Conservation (phyloP, 345 rosid species). For the Heritiera littoralis region DNA sequence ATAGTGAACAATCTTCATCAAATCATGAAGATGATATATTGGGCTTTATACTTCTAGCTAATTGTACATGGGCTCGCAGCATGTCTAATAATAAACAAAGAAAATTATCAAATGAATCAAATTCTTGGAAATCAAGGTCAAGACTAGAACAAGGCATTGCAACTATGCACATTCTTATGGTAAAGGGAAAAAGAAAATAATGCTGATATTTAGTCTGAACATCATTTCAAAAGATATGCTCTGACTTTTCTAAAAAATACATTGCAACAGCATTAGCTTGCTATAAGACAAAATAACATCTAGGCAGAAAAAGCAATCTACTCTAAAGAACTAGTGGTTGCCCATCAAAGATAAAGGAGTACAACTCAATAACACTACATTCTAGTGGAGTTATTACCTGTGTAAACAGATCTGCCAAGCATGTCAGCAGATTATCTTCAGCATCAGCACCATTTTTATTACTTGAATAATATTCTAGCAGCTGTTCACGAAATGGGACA, state of each 20-base stretch:
- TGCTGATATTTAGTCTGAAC: not conserved
- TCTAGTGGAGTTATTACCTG: conserved; percentile 51
- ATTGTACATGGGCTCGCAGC: not conserved
- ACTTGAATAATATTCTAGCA: conserved; percentile 81
- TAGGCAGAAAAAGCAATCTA: not conserved
- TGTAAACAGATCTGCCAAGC: conserved; percentile 88
- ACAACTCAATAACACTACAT: not conserved
- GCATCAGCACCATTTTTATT: conserved; percentile 70
- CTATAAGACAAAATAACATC: not conserved
- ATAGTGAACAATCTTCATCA: conserved; percentile 8
- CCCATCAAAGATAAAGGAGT: not conserved
- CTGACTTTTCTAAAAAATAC: not conserved
- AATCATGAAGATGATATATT: conserved; percentile 11
- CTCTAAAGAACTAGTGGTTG: not conserved
- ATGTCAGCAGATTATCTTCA: conserved; percentile 94
- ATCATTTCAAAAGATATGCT: not conserved
- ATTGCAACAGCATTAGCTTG: not conserved
- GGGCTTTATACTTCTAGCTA: not conserved
- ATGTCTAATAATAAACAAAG: conserved; percentile 7
- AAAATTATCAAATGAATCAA: not conserved
- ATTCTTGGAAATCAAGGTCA: not conserved
- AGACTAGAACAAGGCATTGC: not conserved
- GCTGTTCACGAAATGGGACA: conserved; percentile 94
- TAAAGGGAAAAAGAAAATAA: not conserved
- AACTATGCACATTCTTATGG: conserved; percentile 3